Evolutionary conservation across 768 basidiomycete species (phyloP), one percentile per base, ranked within the genome.

Genomic region (Cystobasidium tubakii): DNA sequence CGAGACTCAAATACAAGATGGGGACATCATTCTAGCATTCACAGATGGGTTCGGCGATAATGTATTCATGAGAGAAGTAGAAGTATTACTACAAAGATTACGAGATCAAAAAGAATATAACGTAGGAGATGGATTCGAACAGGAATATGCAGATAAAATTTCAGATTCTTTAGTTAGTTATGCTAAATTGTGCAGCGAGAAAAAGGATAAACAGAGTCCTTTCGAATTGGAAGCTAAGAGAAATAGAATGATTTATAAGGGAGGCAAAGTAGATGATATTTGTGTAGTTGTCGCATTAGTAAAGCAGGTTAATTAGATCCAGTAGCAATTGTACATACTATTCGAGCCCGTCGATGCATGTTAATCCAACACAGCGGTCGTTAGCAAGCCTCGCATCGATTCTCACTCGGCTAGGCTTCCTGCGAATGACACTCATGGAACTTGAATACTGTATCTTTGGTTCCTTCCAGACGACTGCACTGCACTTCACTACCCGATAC

Each of bases 11-110:
- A 19, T 73, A 36, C n/a, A 73, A 62, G 44, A 63, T 39, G 72
- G 72, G 9, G 72, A 73, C 33, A 34, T 65, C 1, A 27, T 73
- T n/a, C 7, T 69, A n/a, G 25, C 23, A 10, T 44, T 39, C 33
- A 73, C 72, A 39, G 72, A 73, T 42, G 72, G 72, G 6, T 46
- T 73, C n/a, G 63, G 72, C 6, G 72, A 73, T 43, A 73, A 73
- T 65, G 72, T 73, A 19, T 73, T 46, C 13, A 34, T 50, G 64
- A n/a, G 44, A 23, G 72, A 73, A 46, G 42, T 64, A 15, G 72
- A 73, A 54, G 62, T 33, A 10, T 27, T 71, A 27, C 36, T 50
- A 12, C 31, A 36, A 12, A 29, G 44, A 31, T 25, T 57, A 34
- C 6, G 29, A 23, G 69, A 55, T 31, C 29, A 62, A 33, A 50